phyloP scores from a whole-genome alignment of 768 basidiomycete genomes.

The Mycena amicta region DNA sequence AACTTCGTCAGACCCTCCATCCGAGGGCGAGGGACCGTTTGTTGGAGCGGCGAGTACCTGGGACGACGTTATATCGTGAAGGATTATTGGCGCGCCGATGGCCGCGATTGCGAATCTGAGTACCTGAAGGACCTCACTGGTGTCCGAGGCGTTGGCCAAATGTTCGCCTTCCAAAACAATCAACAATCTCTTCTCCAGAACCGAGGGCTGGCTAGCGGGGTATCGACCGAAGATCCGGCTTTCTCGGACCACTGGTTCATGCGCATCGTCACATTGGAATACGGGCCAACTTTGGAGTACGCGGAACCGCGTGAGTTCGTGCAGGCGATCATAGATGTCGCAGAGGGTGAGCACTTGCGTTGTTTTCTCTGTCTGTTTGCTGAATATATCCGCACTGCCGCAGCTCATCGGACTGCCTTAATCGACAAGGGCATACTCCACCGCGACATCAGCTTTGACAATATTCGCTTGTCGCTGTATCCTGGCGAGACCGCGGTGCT shows the following conservation, averaged over 20 bases:
- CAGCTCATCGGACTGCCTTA: conserved; percentile 20
- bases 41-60: conserved; percentile 20
- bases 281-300: conserved; percentile 17
- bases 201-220: conserved; percentile 1
- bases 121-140: conserved; percentile 14
- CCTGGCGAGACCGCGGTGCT: background rate
- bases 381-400: background rate
- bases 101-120: conserved; percentile 6
- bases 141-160: conserved; percentile 22
- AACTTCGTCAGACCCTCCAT: conserved; percentile 17
- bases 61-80: conserved; percentile 19
- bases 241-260: conserved; percentile 12
- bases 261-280: conserved; percentile 16
- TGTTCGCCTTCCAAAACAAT: conserved; percentile 16
- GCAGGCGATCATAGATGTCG: conserved; percentile 19
- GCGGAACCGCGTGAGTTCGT: conserved; percentile 18
- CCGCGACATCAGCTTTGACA: conserved; percentile 29
- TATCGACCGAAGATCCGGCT: background rate
- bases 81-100: conserved; percentile 24
- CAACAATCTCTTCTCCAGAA: background rate
- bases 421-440: conserved; percentile 25
- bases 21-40: conserved; percentile 25
- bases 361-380: background rate
- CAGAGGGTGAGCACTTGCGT: conserved; percentile 15
- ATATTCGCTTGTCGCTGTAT: conserved; percentile 20